Evolutionary conservation across 495 filamentous ascomycete species (phyloP).

Genomic region (Aspergillus nanangensis): DNA sequence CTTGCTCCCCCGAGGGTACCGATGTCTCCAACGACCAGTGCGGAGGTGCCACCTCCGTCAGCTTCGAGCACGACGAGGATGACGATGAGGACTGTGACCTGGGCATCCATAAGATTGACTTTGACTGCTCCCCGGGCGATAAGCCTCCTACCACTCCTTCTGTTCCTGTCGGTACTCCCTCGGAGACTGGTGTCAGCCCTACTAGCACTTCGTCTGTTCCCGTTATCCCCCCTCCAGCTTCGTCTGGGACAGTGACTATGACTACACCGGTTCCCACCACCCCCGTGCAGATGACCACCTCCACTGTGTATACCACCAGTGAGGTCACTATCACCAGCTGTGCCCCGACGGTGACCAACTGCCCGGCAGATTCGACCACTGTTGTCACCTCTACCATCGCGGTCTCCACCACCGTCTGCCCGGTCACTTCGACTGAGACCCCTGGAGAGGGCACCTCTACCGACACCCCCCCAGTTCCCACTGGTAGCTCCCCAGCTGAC

Average conservation of each 20-base stretch:
- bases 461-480: too few species aligned
- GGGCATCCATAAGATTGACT: conserved; percentile 71
- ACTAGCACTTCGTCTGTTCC: conserved; percentile 12
- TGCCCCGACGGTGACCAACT: conserved; percentile 53
- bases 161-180: conserved; percentile 12
- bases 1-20: conserved; percentile 60
- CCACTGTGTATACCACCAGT: conserved; percentile 56
- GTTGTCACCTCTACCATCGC: conserved; percentile 52
- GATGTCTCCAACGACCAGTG: conserved; percentile 79
- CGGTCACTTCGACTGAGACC: conserved; percentile 39
- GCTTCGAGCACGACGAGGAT: conserved; percentile 59
- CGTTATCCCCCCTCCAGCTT: conserved; percentile 6
- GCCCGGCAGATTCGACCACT: conserved; percentile 48
- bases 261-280: conserved; percentile 6
- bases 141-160: conserved; percentile 17
- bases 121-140: conserved; percentile 63
- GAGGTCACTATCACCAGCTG: conserved; percentile 56
- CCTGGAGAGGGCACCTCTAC: too few species aligned
- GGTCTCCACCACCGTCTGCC: conserved; percentile 57
- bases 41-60: conserved; percentile 80
- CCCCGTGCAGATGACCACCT: conserved; percentile 41
- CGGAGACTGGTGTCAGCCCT: conserved; percentile 3
- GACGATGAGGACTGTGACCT: conserved; percentile 56
- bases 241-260: not conserved
- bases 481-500: conserved; percentile 2